phyloP scores from a whole-genome alignment of 495 filamentous ascomycete species.

The Acidomyces sp. region DNA sequence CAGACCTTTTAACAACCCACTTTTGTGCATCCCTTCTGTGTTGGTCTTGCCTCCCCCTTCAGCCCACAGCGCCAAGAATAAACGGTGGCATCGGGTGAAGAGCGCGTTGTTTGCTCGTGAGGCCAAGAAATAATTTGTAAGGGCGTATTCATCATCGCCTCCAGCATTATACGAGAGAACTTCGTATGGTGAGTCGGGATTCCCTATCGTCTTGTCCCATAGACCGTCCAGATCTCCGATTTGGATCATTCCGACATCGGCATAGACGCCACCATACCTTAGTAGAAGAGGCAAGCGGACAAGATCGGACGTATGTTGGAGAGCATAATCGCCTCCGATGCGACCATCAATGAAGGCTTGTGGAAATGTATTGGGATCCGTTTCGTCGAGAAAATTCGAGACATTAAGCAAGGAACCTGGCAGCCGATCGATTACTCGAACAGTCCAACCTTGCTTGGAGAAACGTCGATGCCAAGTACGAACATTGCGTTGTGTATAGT shows the following conservation, averaged over 20 bases:
- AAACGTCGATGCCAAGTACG: slow-evolving; percentile 43
- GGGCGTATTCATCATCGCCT: slow-evolving; percentile 22
- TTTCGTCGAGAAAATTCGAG: slow-evolving; percentile 35
- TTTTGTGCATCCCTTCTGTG: slow-evolving; percentile 40
- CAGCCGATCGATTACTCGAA: slow-evolving; percentile 38
- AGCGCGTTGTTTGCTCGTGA: slow-evolving; percentile 33
- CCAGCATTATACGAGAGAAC: slow-evolving; percentile 36
- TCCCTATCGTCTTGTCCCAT: slow-evolving; percentile 36
- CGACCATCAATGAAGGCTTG: slow-evolving; percentile 36
- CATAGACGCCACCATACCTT: slow-evolving; percentile 43
- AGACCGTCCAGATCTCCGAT: slow-evolving; percentile 42
- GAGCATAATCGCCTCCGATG: slow-evolving; percentile 35
- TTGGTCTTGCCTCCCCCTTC: slow-evolving; percentile 35
- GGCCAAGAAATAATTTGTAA: slow-evolving; percentile 40
- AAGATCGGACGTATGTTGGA: slow-evolving; percentile 45
- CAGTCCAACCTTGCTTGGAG: slow-evolving; percentile 36
- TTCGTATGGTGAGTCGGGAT: slow-evolving; percentile 35
- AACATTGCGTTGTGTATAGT: slow-evolving; percentile 42
- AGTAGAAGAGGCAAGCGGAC: slow-evolving; percentile 43
- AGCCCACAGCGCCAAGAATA: slow-evolving; percentile 39
- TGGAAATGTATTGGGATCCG: slow-evolving; percentile 34
- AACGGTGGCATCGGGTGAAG: slow-evolving; percentile 37
- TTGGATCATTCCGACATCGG: slow-evolving; percentile 42
- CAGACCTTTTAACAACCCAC: slow-evolving; percentile 33
- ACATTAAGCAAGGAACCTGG: slow-evolving; percentile 35